A percentile compares a stretch with the other conserved stretches of the same genome.
Conservation (phyloP, 225 moss, liverwort and hornwort species). For the Polytrichum formosum region DNA sequence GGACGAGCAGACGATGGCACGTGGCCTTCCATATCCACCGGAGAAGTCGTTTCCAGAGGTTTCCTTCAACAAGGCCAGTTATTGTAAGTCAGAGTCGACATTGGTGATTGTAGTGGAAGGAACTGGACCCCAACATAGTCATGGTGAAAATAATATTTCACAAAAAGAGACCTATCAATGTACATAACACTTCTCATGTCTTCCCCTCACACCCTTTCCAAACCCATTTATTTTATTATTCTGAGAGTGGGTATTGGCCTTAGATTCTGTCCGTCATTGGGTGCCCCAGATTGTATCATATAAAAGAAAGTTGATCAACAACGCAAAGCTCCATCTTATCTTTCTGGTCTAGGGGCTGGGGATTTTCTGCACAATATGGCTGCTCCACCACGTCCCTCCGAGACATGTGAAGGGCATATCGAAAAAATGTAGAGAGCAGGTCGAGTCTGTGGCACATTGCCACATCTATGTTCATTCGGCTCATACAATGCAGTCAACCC, state of each 20-base stretch:
- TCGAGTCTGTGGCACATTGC: constrained; percentile 40
- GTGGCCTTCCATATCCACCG: constrained; percentile 2
- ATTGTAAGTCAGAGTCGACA: constrained; percentile 6
- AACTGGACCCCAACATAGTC: neutral
- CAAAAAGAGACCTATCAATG: constrained; percentile 17
- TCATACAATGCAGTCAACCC: constrained; percentile 13
- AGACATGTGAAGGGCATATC: constrained; percentile 7
- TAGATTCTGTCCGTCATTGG: constrained; percentile 2
- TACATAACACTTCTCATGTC: constrained; percentile 24
- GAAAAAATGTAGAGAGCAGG: neutral
- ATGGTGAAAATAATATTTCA: constrained; percentile 6
- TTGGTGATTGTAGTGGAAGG: constrained; percentile 19
- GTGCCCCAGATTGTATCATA: constrained; percentile 3
- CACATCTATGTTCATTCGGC: constrained; percentile 22
- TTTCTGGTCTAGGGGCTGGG: constrained; percentile 4
- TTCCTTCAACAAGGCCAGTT: neutral
- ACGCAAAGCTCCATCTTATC: neutral
- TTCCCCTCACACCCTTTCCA: constrained; percentile 8
- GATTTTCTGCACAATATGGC: constrained; percentile 10
- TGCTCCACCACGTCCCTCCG: constrained; percentile 5
- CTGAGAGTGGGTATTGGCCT: constrained; percentile 9
- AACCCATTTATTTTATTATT: constrained; percentile 4
- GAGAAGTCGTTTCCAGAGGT: constrained; percentile 18
- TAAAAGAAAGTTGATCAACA: constrained; percentile 4
- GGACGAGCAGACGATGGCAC: constrained; percentile 31